phyloP scores from a whole-genome alignment of 2,329 filamentous ascomycete genomes.

The Apiospora pterosperma region DNA sequence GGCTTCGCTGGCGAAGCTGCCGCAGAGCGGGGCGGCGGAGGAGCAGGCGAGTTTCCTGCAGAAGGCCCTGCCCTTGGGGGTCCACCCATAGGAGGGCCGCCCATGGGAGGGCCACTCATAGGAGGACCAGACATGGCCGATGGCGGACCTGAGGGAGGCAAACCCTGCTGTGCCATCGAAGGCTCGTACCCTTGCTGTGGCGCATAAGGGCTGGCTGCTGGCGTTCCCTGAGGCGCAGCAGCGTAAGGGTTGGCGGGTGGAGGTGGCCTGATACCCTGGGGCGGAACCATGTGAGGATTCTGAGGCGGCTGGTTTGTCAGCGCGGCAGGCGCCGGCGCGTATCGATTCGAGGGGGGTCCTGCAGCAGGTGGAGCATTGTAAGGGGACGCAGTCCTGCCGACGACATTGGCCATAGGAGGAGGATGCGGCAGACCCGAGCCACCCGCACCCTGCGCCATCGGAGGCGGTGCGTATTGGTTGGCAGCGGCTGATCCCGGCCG shows the following conservation, averaged over 20 bases:
- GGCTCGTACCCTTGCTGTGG: constrained; percentile 47
- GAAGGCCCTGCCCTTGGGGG: constrained; percentile 35
- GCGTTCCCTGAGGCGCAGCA: constrained; percentile 43
- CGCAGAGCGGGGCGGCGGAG: constrained; percentile 45
- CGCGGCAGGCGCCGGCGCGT: constrained; percentile 64
- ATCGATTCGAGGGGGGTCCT: constrained; percentile 71
- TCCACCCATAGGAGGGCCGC: constrained; percentile 31
- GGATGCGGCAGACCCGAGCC: constrained; percentile 39
- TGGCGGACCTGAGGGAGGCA: constrained; percentile 32
- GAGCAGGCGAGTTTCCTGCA: constrained; percentile 28
- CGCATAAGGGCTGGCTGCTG: constrained; percentile 56
- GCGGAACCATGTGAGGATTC: constrained; percentile 23
- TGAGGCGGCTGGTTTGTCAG: constrained; percentile 41
- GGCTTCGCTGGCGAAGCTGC: constrained; percentile 48
- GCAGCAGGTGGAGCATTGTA: constrained; percentile 74
- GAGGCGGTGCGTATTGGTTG: constrained; percentile 63
- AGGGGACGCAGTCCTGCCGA: constrained; percentile 75
- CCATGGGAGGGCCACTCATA: constrained; percentile 38
- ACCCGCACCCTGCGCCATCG: constrained; percentile 35
- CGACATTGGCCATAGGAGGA: constrained; percentile 46
- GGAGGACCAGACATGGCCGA: constrained; percentile 34
- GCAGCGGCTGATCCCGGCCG: constrained; percentile 55
- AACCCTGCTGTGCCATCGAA: constrained; percentile 33
- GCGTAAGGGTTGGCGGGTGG: constrained; percentile 41
- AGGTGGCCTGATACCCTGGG: constrained; percentile 41